Percentiles rank a stretch among this genome's conserved stretches.
phyloP scores from a whole-genome alignment of 2,329 filamentous ascomycete species.

The Aspergillus pseudonomiae region DNA sequence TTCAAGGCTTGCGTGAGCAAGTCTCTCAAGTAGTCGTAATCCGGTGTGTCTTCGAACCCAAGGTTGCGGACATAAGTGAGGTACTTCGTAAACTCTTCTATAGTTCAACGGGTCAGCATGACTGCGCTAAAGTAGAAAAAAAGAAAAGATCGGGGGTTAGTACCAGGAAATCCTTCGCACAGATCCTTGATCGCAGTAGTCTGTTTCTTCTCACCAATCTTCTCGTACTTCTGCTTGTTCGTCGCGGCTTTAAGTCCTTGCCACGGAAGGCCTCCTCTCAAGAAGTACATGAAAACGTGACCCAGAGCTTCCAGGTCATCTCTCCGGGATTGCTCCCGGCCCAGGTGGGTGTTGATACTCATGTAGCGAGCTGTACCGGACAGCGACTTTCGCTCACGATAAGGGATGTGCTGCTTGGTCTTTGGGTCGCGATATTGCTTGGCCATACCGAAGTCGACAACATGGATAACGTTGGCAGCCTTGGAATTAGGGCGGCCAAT shows the following conservation, averaged over 20 bases:
- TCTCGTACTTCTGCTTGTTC: constrained; percentile 98
- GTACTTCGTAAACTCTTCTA: constrained; percentile 96
- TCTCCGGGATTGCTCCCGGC: constrained; percentile 90
- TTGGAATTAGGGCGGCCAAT: constrained; percentile 92
- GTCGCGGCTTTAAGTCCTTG: constrained; percentile 70
- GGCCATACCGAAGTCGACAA: constrained; percentile 99
- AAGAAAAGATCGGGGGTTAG: constrained; percentile 7
- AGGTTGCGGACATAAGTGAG: constrained; percentile 96
- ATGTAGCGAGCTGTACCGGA: constrained; percentile 98
- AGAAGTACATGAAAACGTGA: constrained; percentile 72
- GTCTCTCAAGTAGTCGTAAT: constrained; percentile 96
- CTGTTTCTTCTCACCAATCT: constrained; percentile 99
- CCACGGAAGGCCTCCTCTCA: constrained; percentile 68
- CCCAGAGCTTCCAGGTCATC: constrained; percentile 89
- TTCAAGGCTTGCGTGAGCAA: constrained; percentile 95
- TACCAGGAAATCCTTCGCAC: constrained; percentile 87
- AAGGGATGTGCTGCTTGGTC: constrained; percentile 98
- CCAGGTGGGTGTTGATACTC: constrained; percentile 99
- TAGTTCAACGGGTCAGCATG: constrained; percentile 36
- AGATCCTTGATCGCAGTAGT: constrained; percentile 96
- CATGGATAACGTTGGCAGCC: constrained; percentile 95
- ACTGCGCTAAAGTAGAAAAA: neutral
- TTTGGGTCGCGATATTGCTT: constrained; percentile 99
- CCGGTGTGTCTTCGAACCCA: constrained; percentile 96
- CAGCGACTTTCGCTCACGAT: constrained; percentile 93